Base-by-base conservation (phyloP, 176 grass and related monocot species). In the Zea luxurians region DNA sequence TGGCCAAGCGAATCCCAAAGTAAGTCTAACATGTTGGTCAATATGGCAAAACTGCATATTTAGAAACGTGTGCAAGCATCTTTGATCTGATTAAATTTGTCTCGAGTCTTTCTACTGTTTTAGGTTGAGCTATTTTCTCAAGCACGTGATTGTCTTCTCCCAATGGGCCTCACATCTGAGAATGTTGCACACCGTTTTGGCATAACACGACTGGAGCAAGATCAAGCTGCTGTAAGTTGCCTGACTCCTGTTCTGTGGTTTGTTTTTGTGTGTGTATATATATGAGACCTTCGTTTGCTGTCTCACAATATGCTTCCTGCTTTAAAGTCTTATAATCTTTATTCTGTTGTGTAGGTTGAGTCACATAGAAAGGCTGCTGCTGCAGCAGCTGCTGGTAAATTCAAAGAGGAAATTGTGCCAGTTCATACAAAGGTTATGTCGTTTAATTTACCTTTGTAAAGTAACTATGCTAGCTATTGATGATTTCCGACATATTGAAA, bases 81-180 rank as follows among this genome's bases (percentile, higher is more conserved):
- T 78, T 84, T 60, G 58, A 49, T 73, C 41, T 75, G 54, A 83
- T 46, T 64, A 73, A 68, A 43, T 80, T 21, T 83, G 10, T 2
- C 13, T 85, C 50, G 48, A 61, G 66, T 76, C 13, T 88, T 46
- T 52, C 60, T 53, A 83, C 41, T 77, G 10, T 11, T 80, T 84
- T 80, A 95, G 96, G 54, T 88, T 71, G 78, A 95, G 53, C 67
- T 95, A 61, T 92, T 92, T 89, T 76, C 96, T 52, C 92, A 90
- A 93, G 92, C 92, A 66, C 87, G 83, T 76, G 96, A 95, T 41
- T 99, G 96, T 47, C 88, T 99, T 61, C 91, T 95, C 65, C 96
- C 92, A 61, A 99, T 99, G 96, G 92, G 92, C 62, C 81, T 95
- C 45, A 99, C 92, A 58, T 99, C 89, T 17, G 96, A 99, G 75